Evolutionary conservation across 257 asterid species (phyloP).

Genomic region (Gentiana dahurica): DNA sequence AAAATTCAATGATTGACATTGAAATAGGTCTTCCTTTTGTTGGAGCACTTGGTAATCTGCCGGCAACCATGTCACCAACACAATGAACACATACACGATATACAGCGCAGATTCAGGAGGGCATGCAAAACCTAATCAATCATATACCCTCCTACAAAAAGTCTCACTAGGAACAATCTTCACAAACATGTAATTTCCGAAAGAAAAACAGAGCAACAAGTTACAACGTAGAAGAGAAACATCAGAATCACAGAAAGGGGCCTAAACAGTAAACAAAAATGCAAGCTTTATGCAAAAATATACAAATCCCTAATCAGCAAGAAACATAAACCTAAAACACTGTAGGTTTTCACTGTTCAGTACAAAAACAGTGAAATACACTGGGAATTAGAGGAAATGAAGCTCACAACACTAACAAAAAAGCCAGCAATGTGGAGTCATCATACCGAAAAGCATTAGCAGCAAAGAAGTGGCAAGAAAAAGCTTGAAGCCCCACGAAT

Average conservation of each 20-base stretch:
- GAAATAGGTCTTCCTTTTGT: no score
- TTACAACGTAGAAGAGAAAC: background rate
- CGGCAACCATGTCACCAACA: no score
- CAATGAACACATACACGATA: no score
- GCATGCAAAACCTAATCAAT: no score
- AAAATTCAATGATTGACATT: no score
- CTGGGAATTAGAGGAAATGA: background rate
- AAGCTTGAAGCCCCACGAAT: conserved; percentile 35
- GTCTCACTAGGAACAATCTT: no score
- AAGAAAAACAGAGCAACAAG: no score
- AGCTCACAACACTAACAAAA: conserved; percentile 4
- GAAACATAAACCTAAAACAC: background rate
- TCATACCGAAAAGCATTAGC: conserved; percentile 47
- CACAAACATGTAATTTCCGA: no score
- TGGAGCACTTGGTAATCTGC: no score
- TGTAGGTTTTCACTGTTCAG: conserved; percentile 9
- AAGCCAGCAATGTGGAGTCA: background rate
- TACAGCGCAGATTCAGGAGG: no score
- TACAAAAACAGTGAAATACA: background rate
- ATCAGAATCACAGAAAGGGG: background rate
- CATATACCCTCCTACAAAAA: no score
- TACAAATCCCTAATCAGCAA: background rate
- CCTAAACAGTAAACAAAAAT: background rate
- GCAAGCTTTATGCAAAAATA: background rate
- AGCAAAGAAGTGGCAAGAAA: conserved; percentile 29